Evolutionary conservation across 306 rosid genomes (phyloP).

Genomic region (Ochetophila trinervis): DNA sequence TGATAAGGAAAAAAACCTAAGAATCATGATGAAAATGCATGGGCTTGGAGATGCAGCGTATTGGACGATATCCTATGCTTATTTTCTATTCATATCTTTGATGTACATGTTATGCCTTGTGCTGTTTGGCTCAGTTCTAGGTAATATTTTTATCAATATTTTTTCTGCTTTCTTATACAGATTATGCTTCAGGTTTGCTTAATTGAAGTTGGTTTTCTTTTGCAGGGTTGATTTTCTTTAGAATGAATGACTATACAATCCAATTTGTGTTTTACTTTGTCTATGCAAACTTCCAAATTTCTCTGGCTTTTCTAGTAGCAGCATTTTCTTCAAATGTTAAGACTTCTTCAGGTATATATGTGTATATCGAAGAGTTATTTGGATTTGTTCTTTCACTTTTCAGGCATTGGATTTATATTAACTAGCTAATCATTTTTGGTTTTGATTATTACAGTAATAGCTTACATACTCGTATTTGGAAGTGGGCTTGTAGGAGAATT

Average conservation of each 20-base stretch:
- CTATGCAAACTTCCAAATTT: slow-evolving; percentile 80
- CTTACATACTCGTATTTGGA: slow-evolving; percentile 75
- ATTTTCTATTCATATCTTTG: slow-evolving; percentile 56
- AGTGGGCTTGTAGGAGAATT: slow-evolving; percentile 63
- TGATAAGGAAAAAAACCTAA: slow-evolving; percentile 72
- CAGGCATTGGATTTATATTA: slow-evolving; percentile 5
- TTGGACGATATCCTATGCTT: slow-evolving; percentile 77
- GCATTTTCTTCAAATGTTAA: slow-evolving; percentile 63
- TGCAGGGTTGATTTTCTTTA: slow-evolving; percentile 78
- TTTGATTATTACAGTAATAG: slow-evolving; percentile 47
- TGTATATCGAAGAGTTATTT: neutral
- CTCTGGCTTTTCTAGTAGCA: slow-evolving; percentile 66
- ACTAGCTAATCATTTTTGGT: neutral
- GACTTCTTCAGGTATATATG: slow-evolving; percentile 79
- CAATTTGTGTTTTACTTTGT: slow-evolving; percentile 69
- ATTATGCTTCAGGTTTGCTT: slow-evolving; percentile 19
- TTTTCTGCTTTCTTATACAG: neutral
- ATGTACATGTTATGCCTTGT: slow-evolving; percentile 73
- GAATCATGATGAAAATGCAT: slow-evolving; percentile 99
- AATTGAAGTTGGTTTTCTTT: slow-evolving; percentile 21
- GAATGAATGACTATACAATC: slow-evolving; percentile 76
- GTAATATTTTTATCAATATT: slow-evolving; percentile 28
- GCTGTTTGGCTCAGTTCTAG: slow-evolving; percentile 75
- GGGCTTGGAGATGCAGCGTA: slow-evolving; percentile 92
- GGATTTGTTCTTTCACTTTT: neutral